Evolutionary conservation across 2,329 filamentous ascomycete genomes (phyloP).

Genomic region (Sporothrix variecibatus): DNA sequence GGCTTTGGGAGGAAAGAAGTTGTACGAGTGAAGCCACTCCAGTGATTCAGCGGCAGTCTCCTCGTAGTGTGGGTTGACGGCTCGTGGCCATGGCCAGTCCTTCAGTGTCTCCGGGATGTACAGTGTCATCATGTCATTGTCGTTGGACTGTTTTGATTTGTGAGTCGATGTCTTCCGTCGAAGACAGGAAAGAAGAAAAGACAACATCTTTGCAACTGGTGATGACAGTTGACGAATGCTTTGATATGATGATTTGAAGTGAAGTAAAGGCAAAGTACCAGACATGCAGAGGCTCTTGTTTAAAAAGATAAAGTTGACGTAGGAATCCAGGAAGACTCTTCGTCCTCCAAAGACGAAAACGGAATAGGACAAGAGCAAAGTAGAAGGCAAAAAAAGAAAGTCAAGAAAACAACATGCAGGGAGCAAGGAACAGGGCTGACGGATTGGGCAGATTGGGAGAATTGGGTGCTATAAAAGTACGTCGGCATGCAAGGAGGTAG

Average conservation of each 20-base stretch:
- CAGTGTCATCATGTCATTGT: background rate
- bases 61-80: conserved; percentile 29
- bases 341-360: background rate
- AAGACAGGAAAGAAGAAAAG: background rate
- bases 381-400: no score
- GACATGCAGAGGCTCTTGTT: no score
- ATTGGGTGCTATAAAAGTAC: no score
- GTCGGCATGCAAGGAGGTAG: no score
- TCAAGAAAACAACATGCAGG: background rate
- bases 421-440: background rate
- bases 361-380: background rate
- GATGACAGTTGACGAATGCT: no score
- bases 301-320: no score
- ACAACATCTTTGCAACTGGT: no score
- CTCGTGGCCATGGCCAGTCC: conserved; percentile 31
- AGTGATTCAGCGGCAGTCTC: conserved; percentile 22
- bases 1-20: conserved; percentile 28
- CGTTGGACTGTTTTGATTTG: no score
- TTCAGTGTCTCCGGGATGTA: conserved; percentile 28
- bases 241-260: no score
- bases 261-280: no score
- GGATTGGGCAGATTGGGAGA: background rate
- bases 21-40: conserved; percentile 30
- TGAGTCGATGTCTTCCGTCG: no score
- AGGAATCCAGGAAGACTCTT: no score